Percentiles rank a stretch among this genome's conserved stretches.
Evolutionary conservation across 192 early-diverging fungal genomes (phyloP).

Genomic region (Phycomyces nitens): DNA sequence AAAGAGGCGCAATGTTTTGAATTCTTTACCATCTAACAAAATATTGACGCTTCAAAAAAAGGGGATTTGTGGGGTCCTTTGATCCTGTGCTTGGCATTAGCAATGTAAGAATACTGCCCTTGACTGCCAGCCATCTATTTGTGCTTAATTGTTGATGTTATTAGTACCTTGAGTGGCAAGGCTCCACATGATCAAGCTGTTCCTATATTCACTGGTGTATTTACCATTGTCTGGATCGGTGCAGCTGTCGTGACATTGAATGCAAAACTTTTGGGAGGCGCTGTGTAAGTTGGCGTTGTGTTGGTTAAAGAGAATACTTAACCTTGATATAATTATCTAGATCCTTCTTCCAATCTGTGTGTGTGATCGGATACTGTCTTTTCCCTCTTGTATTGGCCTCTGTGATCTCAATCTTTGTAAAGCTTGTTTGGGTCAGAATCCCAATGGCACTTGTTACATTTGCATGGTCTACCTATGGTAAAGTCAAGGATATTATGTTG

Average conservation of each 20-base stretch:
- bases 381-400: slow-evolving; percentile 86
- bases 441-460: slow-evolving; percentile 75
- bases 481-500: too few species aligned
- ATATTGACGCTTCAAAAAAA: too few species aligned
- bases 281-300: slow-evolving; percentile 60
- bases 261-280: slow-evolving; percentile 89
- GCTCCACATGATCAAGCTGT: slow-evolving; percentile 81
- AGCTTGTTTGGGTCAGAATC: slow-evolving; percentile 63
- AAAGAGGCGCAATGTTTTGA: too few species aligned
- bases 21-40: too few species aligned
- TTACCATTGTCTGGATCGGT: slow-evolving; percentile 92
- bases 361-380: slow-evolving; percentile 95
- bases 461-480: slow-evolving; percentile 84
- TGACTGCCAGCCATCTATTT: neutral
- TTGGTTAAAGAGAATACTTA: too few species aligned
- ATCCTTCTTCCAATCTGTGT: slow-evolving; percentile 95
- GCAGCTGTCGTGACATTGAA: slow-evolving; percentile 92
- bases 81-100: slow-evolving; percentile 86
- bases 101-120: slow-evolving; percentile 42
- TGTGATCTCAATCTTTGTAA: slow-evolving; percentile 64
- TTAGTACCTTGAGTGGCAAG: slow-evolving; percentile 64
- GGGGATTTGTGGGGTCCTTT: slow-evolving; percentile 98
- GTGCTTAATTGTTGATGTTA: neutral
- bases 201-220: slow-evolving; percentile 84
- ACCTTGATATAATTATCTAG: slow-evolving; percentile 30